Percentiles rank a stretch among this genome's conserved stretches.
Evolutionary conservation across 2,329 filamentous ascomycete species (phyloP).

Genomic region (Penicillium sp.): DNA sequence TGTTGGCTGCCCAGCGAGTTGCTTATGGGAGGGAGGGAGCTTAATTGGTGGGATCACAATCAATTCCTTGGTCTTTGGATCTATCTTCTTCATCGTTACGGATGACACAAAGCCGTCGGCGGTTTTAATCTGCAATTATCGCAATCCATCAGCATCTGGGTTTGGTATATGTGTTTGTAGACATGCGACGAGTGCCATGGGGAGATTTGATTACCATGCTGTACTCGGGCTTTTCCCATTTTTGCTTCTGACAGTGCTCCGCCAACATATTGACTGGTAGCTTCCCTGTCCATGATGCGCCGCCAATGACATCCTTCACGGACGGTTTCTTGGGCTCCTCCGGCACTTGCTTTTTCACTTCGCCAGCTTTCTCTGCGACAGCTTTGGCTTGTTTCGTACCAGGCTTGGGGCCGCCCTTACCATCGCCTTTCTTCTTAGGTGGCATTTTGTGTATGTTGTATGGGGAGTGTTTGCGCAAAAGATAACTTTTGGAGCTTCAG

Average conservation of each 20-base stretch:
- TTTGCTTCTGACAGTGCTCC: slow-evolving; percentile 93
- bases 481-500: slow-evolving; percentile 13
- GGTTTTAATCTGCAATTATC: slow-evolving; percentile 56
- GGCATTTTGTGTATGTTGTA: slow-evolving; percentile 30
- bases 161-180: not conserved
- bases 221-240: slow-evolving; percentile 93
- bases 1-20: slow-evolving; percentile 72
- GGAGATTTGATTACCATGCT: slow-evolving; percentile 59
- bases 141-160: slow-evolving; percentile 16
- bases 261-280: slow-evolving; percentile 88
- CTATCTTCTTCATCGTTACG: slow-evolving; percentile 70
- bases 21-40: slow-evolving; percentile 71
- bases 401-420: slow-evolving; percentile 41
- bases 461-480: slow-evolving; percentile 5
- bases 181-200: not conserved
- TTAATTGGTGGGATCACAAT: slow-evolving; percentile 76
- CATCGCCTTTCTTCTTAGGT: slow-evolving; percentile 43
- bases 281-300: slow-evolving; percentile 96
- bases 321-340: slow-evolving; percentile 58
- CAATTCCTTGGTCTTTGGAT: slow-evolving; percentile 78
- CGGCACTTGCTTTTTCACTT: slow-evolving; percentile 33
- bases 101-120: slow-evolving; percentile 74
- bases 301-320: slow-evolving; percentile 78
- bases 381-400: slow-evolving; percentile 43
- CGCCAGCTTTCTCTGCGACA: slow-evolving; percentile 33